Evolutionary conservation across 73 alveolate species (phyloP), one percentile per base, ranked within the genome.

Genomic region (Paramecium biaurelia): DNA sequence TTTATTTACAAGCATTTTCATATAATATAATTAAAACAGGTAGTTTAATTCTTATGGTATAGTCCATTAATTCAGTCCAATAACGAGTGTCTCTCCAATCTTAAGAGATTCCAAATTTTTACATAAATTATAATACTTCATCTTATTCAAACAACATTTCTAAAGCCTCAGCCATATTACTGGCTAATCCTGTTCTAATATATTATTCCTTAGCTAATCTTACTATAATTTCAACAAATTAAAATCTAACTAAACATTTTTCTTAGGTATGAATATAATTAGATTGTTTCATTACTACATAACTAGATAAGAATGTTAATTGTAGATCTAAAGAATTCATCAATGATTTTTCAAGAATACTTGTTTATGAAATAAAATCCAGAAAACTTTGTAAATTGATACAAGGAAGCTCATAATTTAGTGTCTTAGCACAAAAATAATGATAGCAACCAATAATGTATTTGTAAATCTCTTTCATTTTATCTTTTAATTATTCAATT

Each of bases 51-150:
- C 34, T 79, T 2, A 79, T 79, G 0, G 90, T 79, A 41, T 32
- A 23, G 47, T 79, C 90, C 90, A 79, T 42, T 79, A 79, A 79
- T 43, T 79, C 45, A 11, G 90, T 79, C 90, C 90, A 79, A 45
- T 79, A 79, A 24, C 90, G 35, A 21, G 11, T 43, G 28, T 79
- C 90, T 34, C 90, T 79, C 90, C 90, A 79, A 79, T 79, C 90
- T 79, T 79, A 79, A 43, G 90, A 41, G 23, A 79, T 43, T 10
- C 90, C 90, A 79, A 79, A 79, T 24, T 23, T 42, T 45, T 79
- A 79, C 42, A 79, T 24, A 30, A 79, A 79, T 30, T 41, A 6
- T 30, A 79, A 34, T 38, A 79, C 90, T 24, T 79, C 56, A 47
- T 79, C 90, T 21, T 47, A 43, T 24, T 79, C 47, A 45, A 79